These are phyloP conservation scores for Hanseniaspora hatyaiensis DNA, from an alignment of 805 yeast species.

Conservation along the genomic window DNA sequence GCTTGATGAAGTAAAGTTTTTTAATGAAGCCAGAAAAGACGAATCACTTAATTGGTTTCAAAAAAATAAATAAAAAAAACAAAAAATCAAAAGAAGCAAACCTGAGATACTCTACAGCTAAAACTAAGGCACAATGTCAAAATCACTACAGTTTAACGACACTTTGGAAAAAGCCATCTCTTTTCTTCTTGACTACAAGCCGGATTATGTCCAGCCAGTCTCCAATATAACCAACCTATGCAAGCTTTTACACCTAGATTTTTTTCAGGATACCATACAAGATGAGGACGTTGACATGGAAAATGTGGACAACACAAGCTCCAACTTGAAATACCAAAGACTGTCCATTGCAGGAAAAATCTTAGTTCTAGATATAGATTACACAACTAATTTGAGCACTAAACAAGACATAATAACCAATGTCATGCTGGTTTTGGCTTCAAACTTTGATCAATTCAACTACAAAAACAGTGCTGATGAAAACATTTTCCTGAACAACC, in stretches of 20 bases:
- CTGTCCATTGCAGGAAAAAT: conserved; percentile 31
- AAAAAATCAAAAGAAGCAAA: background rate
- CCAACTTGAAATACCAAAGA: conserved; percentile 18
- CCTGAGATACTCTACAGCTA: too few relatives aligned
- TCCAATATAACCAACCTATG: conserved; percentile 10
- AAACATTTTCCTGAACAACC: conserved; percentile 25
- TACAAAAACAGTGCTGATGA: conserved; percentile 22
- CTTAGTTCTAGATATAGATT: conserved; percentile 31
- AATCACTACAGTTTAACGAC: background rate
- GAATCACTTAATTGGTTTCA: too few relatives aligned
- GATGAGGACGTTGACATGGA: conserved; percentile 1
- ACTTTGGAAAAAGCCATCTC: background rate
- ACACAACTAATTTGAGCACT: conserved; percentile 5
- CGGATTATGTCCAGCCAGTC: conserved; percentile 14
- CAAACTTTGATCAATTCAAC: conserved; percentile 30
- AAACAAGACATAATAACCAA: conserved; percentile 24
- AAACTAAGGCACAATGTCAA: background rate
- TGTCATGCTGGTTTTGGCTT: conserved; percentile 30
- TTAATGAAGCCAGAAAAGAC: too few relatives aligned
- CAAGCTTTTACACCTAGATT: conserved; percentile 8
- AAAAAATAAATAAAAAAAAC: too few relatives aligned
- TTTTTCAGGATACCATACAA: conserved; percentile 13
- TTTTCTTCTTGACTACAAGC: conserved; percentile 7
- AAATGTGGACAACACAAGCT: background rate
- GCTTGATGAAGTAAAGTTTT: too few relatives aligned